phyloP scores from a whole-genome alignment of 2,329 filamentous ascomycete genomes.

The Paecilomyces niveus region DNA sequence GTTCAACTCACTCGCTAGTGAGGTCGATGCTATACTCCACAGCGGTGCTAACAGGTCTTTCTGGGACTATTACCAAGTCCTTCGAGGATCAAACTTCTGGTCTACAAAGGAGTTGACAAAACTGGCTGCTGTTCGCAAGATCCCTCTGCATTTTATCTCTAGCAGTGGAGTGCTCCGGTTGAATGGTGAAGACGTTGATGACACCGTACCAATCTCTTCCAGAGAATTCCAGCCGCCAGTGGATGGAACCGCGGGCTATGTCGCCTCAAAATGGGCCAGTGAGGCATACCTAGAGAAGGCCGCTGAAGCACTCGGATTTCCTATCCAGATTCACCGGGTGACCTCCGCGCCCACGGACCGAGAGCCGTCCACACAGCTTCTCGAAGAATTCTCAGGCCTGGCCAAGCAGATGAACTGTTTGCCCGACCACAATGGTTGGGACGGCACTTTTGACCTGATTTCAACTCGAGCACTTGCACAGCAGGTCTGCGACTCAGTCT shows the following conservation, averaged over 20 bases:
- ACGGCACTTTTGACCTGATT: too few species aligned
- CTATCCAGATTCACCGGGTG: too few species aligned
- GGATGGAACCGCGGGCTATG: slow-evolving; percentile 28
- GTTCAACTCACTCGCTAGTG: background rate
- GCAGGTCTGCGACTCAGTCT: too few species aligned
- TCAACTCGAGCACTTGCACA: too few species aligned
- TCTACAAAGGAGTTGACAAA: slow-evolving; percentile 18
- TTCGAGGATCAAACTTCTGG: slow-evolving; percentile 19
- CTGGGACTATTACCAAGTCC: slow-evolving; percentile 21
- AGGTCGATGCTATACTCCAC: slow-evolving; percentile 8
- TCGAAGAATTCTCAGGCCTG: too few species aligned
- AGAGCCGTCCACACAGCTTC: too few species aligned
- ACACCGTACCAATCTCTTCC: background rate
- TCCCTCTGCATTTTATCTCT: slow-evolving; percentile 27
- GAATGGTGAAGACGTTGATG: background rate
- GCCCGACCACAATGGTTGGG: too few species aligned
- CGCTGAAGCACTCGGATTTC: background rate
- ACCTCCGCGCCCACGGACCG: too few species aligned
- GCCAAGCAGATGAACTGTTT: too few species aligned
- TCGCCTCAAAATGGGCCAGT: slow-evolving; percentile 32
- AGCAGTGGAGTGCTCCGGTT: slow-evolving; percentile 11
- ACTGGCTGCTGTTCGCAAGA: slow-evolving; percentile 12
- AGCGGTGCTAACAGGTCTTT: slow-evolving; percentile 13
- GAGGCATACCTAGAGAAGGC: slow-evolving; percentile 30
- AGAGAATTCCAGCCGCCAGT: slow-evolving; percentile 15